Percentiles rank a stretch among this genome's conserved stretches.
phyloP scores from a whole-genome alignment of 192 early-diverging fungal species.

The Coemansia sp. region DNA sequence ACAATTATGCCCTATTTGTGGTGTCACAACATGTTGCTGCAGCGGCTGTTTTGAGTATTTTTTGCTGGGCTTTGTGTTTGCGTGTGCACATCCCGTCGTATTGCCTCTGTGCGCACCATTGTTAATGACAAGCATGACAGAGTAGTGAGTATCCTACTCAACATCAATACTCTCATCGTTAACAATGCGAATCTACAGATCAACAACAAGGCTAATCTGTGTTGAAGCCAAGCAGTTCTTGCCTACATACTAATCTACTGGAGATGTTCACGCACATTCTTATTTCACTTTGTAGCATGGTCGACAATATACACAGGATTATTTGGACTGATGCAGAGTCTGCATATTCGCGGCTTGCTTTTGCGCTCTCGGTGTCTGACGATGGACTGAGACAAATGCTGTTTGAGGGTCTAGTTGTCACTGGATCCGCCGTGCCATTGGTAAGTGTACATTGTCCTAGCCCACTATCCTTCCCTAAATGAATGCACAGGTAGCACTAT shows the following conservation, averaged over 20 bases:
- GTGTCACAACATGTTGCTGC: too few relatives aligned
- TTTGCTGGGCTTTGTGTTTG: too few relatives aligned
- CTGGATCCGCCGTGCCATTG: constrained; percentile 48
- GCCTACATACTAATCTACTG: neutral
- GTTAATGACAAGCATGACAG: too few relatives aligned
- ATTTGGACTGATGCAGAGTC: constrained; percentile 35
- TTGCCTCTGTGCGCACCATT: neutral
- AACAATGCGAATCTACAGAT: too few relatives aligned
- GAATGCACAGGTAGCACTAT: too few relatives aligned
- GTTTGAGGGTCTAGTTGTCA: constrained; percentile 46
- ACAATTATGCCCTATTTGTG: neutral
- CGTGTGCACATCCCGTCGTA: neutral
- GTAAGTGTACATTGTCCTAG: constrained; percentile 22
- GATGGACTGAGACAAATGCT: constrained; percentile 24
- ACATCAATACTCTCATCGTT: too few relatives aligned
- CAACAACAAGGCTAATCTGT: too few relatives aligned
- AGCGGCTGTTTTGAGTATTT: too few relatives aligned
- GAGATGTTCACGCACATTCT: neutral
- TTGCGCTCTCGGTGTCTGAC: constrained; percentile 32
- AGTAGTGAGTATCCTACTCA: too few relatives aligned
- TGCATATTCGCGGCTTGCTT: constrained; percentile 27
- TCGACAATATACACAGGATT: constrained; percentile 11
- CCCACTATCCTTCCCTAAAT: too few relatives aligned
- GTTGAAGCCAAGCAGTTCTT: too few relatives aligned
- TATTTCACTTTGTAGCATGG: neutral